These are phyloP conservation scores for Tillandsia fasciculata DNA, from an alignment of 176 grass and related monocot species.

Conservation along the genomic window DNA sequence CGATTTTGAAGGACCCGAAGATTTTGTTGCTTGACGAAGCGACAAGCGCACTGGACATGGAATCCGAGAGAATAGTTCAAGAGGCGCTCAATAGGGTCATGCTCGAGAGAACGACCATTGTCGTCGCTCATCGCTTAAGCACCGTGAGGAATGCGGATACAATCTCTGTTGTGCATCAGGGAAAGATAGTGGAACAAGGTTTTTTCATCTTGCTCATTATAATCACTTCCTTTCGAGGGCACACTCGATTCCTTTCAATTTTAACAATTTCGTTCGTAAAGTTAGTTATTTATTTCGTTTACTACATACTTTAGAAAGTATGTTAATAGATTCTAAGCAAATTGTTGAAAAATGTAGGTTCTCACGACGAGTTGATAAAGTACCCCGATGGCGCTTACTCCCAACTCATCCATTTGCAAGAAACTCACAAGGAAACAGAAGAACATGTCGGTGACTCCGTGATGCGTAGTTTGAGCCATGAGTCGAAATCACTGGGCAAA, in stretches of 20 bases:
- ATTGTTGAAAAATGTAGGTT: not conserved
- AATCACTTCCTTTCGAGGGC: not conserved
- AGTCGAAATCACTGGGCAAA: constrained; percentile 5
- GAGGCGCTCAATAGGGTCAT: constrained; percentile 76
- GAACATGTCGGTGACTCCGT: not conserved
- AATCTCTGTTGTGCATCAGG: constrained; percentile 71
- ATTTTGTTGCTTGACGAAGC: constrained; percentile 87
- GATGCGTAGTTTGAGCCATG: constrained; percentile 17
- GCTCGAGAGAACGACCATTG: constrained; percentile 65
- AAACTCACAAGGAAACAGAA: too few relatives aligned
- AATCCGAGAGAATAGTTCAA: constrained; percentile 73
- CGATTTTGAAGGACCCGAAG: constrained; percentile 68
- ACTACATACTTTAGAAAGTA: too few relatives aligned
- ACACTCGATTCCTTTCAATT: not conserved
- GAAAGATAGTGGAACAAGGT: constrained; percentile 93
- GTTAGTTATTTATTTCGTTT: not conserved
- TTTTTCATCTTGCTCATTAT: not conserved
- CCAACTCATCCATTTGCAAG: too few relatives aligned
- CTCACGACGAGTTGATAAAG: too few relatives aligned
- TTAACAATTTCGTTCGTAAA: not conserved
- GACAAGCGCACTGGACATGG: constrained; percentile 81
- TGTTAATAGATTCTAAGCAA: not conserved
- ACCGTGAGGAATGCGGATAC: constrained; percentile 71
- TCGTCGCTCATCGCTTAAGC: constrained; percentile 75
- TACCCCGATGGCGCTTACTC: too few relatives aligned